Evolutionary conservation across 2,329 filamentous ascomycete species (phyloP).

Genomic region (Alternaria dauci): DNA sequence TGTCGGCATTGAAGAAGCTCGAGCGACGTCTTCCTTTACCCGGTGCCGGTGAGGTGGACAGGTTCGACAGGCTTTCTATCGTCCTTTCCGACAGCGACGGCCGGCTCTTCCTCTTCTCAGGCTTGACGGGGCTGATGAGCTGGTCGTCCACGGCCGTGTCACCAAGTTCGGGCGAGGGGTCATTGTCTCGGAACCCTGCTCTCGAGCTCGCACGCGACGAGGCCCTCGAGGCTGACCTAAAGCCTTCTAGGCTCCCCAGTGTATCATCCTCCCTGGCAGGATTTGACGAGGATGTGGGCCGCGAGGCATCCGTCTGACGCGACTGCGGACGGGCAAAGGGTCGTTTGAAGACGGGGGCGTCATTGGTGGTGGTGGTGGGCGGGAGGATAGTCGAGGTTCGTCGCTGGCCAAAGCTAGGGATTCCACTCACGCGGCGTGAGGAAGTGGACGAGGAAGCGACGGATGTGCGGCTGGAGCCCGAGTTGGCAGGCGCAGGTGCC

Average conservation of each 20-base stretch:
- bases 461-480: slow-evolving; percentile 34
- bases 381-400: slow-evolving; percentile 19
- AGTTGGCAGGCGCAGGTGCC: slow-evolving; percentile 22
- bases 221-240: slow-evolving; percentile 53
- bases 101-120: slow-evolving; percentile 50
- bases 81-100: slow-evolving; percentile 82
- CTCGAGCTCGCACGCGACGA: slow-evolving; percentile 52
- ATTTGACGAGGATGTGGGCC: slow-evolving; percentile 19
- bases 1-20: slow-evolving; percentile 75
- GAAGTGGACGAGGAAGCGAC: slow-evolving; percentile 22
- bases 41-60: slow-evolving; percentile 75
- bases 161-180: slow-evolving; percentile 30
- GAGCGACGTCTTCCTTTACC: slow-evolving; percentile 70
- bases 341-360: slow-evolving; percentile 48
- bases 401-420: slow-evolving; percentile 28
- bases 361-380: slow-evolving; percentile 20
- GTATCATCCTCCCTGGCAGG: slow-evolving; percentile 47
- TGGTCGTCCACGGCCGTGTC: slow-evolving; percentile 12
- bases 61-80: slow-evolving; percentile 79
- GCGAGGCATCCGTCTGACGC: slow-evolving; percentile 38
- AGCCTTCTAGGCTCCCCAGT: slow-evolving; percentile 54
- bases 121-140: slow-evolving; percentile 19
- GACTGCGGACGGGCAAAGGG: slow-evolving; percentile 49
- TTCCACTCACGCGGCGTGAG: slow-evolving; percentile 30
- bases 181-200: slow-evolving; percentile 46